A percentile compares a stretch with the other conserved stretches of the same genome.
phyloP scores from a whole-genome alignment of 2,329 filamentous ascomycete species.

The Thelonectria blattea region DNA sequence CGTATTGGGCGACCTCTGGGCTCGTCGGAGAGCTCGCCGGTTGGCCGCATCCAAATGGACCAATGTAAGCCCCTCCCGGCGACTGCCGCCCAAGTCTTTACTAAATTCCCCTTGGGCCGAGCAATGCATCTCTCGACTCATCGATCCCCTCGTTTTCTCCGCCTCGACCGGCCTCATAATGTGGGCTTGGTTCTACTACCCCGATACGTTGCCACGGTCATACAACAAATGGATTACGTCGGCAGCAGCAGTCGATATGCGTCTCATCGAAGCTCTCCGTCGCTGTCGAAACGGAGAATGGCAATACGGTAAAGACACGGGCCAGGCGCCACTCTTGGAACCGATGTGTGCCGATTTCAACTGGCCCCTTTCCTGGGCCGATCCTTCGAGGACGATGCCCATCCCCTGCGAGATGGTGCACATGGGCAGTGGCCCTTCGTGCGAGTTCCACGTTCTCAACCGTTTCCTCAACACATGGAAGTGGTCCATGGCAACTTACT shows the following conservation, averaged over 20 bases:
- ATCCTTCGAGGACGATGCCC: slow-evolving; percentile 71
- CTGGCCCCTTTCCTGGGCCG: slow-evolving; percentile 73
- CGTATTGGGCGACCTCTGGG: slow-evolving; percentile 70
- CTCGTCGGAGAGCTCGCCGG: slow-evolving; percentile 52
- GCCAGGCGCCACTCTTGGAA: slow-evolving; percentile 70
- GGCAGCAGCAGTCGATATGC: slow-evolving; percentile 75
- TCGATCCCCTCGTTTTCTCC: slow-evolving; percentile 76
- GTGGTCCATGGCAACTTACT: slow-evolving; percentile 77
- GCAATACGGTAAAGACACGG: slow-evolving; percentile 75
- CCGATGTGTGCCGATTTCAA: slow-evolving; percentile 75
- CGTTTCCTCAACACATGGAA: slow-evolving; percentile 73
- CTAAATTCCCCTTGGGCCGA: slow-evolving; percentile 39
- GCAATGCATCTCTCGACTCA: slow-evolving; percentile 43
- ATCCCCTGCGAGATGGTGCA: slow-evolving; percentile 87
- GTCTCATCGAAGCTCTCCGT: slow-evolving; percentile 76
- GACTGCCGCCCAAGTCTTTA: neutral
- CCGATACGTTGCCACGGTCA: slow-evolving; percentile 70
- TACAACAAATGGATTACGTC: slow-evolving; percentile 85
- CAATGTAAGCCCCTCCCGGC: slow-evolving; percentile 43
- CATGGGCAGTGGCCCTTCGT: slow-evolving; percentile 75
- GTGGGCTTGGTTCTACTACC: slow-evolving; percentile 87
- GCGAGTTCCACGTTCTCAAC: slow-evolving; percentile 74
- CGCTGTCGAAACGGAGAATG: slow-evolving; percentile 68
- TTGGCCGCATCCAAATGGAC: slow-evolving; percentile 55
- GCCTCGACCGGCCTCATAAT: slow-evolving; percentile 77